phyloP scores from a whole-genome alignment of 345 rosid species.

The Eucalyptus victrix region DNA sequence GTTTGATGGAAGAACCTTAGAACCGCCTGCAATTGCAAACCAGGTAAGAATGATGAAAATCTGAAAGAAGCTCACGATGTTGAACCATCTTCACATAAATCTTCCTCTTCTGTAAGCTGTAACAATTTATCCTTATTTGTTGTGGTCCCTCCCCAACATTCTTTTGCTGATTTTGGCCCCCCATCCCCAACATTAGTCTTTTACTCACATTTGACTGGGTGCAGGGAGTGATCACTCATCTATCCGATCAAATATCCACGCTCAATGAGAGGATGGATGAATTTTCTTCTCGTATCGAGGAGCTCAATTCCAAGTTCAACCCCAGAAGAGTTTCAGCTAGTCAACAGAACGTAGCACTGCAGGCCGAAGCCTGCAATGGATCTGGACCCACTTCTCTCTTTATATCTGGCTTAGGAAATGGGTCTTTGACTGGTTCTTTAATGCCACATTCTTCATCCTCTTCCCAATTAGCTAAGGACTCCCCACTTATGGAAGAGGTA shows the following conservation, averaged over 20 bases:
- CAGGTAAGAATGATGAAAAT: constrained; percentile 28
- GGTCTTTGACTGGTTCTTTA: constrained; percentile 34
- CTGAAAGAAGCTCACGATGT: background rate
- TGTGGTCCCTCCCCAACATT: background rate
- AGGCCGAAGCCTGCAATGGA: constrained; percentile 72
- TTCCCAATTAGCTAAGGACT: constrained; percentile 74
- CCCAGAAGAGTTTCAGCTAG: constrained; percentile 46
- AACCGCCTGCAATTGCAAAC: constrained; percentile 54
- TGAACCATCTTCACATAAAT: background rate
- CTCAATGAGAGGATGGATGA: constrained; percentile 95
- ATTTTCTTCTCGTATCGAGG: constrained; percentile 73
- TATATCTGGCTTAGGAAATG: constrained; percentile 43
- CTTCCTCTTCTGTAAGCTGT: background rate
- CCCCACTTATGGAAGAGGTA: constrained; percentile 95
- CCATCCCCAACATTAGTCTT: background rate
- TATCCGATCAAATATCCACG: constrained; percentile 93
- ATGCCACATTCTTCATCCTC: constrained; percentile 71
- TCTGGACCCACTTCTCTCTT: constrained; percentile 52
- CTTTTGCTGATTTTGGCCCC: background rate
- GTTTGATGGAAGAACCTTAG: constrained; percentile 63
- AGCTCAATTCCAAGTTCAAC: constrained; percentile 67
- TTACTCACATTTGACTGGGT: background rate
- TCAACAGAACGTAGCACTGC: constrained; percentile 69
- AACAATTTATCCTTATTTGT: background rate
- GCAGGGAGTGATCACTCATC: constrained; percentile 82